Evolutionary conservation across 2,329 filamentous ascomycete species (phyloP).

Genomic region (Decorospora gaudefroyi): DNA sequence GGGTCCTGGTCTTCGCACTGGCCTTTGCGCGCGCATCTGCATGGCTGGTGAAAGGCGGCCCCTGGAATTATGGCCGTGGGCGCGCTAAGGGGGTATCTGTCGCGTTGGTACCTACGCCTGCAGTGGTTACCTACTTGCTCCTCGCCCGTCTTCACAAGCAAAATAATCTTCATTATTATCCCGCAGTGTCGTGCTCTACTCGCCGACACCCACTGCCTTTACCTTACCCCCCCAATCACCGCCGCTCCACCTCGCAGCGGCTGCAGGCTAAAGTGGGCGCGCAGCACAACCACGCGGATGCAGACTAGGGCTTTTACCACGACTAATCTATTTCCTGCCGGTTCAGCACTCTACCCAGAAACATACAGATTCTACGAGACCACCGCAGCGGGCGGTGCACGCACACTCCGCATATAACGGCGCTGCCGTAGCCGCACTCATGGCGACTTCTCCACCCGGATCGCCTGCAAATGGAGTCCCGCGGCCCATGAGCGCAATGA

Average conservation of each 20-base stretch:
- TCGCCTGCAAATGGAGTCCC: conserved; percentile 57
- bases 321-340: conserved; percentile 17
- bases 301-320: conserved; percentile 11
- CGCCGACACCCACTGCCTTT: not conserved
- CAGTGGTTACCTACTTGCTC: conserved; percentile 4
- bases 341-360: conserved; percentile 11
- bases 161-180: conserved; percentile 15
- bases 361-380: conserved; percentile 8
- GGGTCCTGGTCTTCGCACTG: too few relatives aligned
- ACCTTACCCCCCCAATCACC: not conserved
- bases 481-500: conserved; percentile 75
- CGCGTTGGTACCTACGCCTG: conserved; percentile 13
- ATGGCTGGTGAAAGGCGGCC: conserved; percentile 12
- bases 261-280: conserved; percentile 1
- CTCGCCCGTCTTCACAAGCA: conserved; percentile 11
- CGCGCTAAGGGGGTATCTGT: conserved; percentile 18
- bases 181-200: conserved; percentile 3
- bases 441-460: conserved; percentile 46
- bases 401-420: conserved; percentile 18
- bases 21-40: conserved; percentile 7
- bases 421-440: conserved; percentile 35
- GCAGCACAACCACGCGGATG: conserved; percentile 15
- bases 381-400: conserved; percentile 21
- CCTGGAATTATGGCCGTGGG: conserved; percentile 11
- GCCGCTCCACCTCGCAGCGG: not conserved